phyloP scores from a whole-genome alignment of 345 rosid genomes.

The Camelina sativa region DNA sequence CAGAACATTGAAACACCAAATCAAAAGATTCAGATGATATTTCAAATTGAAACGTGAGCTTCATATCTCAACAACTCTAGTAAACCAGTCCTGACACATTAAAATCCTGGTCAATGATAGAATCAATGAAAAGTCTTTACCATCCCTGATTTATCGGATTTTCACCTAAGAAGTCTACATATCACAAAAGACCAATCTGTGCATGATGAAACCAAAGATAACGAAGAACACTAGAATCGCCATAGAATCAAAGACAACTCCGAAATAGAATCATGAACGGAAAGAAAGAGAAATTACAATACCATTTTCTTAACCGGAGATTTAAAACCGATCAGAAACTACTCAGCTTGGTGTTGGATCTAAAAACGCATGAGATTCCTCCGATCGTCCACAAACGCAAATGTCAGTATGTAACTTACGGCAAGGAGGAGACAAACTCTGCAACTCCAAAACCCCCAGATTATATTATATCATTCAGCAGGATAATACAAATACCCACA shows the following conservation, averaged over 20 bases:
- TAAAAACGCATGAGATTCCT: constrained; percentile 40
- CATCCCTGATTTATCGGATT: not conserved
- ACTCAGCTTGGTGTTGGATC: constrained; percentile 48
- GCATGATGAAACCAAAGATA: constrained; percentile 17
- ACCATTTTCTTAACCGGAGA: constrained; percentile 38
- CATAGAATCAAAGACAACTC: not conserved
- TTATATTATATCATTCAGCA: not conserved
- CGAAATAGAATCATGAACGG: constrained; percentile 20
- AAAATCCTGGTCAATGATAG: constrained; percentile 33
- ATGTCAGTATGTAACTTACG: constrained; percentile 25
- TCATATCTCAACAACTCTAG: constrained; percentile 11
- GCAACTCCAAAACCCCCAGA: constrained; percentile 13
- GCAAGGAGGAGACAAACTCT: constrained; percentile 26
- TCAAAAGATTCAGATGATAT: constrained; percentile 10
- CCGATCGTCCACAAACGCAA: constrained; percentile 43
- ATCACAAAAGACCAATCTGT: not conserved
- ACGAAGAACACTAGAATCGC: constrained; percentile 24
- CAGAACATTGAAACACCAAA: not conserved
- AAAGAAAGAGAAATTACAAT: not conserved
- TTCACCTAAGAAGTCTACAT: not conserved
- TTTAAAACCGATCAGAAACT: constrained; percentile 28
- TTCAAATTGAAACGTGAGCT: not conserved
- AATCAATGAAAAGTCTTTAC: constrained; percentile 31
- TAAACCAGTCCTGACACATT: constrained; percentile 2
- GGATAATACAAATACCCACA: not conserved